Conservation (phyloP, 805 yeast genomes). For the Yarrowia deformans region DNA sequence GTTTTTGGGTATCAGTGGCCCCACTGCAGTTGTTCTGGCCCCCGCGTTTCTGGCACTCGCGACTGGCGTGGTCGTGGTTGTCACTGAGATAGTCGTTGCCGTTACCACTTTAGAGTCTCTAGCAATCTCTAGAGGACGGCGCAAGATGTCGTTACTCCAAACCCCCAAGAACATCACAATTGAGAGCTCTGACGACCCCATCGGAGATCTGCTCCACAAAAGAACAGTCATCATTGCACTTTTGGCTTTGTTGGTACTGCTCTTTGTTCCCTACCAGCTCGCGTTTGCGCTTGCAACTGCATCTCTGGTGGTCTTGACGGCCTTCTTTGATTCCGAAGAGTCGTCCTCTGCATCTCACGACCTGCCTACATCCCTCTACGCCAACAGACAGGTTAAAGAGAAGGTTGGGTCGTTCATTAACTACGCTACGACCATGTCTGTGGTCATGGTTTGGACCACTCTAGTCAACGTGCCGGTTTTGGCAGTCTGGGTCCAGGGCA, state of each 20-base stretch:
- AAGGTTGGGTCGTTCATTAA: slow-evolving; percentile 54
- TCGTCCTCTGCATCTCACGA: slow-evolving; percentile 13
- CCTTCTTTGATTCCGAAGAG: slow-evolving; percentile 45
- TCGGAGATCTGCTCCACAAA: slow-evolving; percentile 4
- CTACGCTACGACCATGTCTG: slow-evolving; percentile 66
- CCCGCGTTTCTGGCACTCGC: slow-evolving; percentile 28
- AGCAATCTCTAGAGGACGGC: background rate
- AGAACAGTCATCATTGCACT: slow-evolving; percentile 21
- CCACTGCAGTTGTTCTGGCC: slow-evolving; percentile 21
- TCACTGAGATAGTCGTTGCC: slow-evolving; percentile 5
- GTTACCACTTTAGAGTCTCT: background rate
- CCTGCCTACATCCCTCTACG: slow-evolving; percentile 6
- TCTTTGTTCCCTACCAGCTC: slow-evolving; percentile 75
- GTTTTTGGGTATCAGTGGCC: slow-evolving; percentile 29
- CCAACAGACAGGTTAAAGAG: slow-evolving; percentile 43
- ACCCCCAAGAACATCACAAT: slow-evolving; percentile 11
- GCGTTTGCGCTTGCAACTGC: slow-evolving; percentile 68
- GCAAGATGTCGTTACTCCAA: background rate
- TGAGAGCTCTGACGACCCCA: slow-evolving; percentile 13
- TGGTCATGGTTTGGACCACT: slow-evolving; percentile 76
- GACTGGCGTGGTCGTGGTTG: slow-evolving; percentile 15
- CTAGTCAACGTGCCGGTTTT: slow-evolving; percentile 82
- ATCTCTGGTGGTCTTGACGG: slow-evolving; percentile 63
- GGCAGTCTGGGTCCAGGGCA: slow-evolving; percentile 81
- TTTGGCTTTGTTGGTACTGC: slow-evolving; percentile 15